Percentiles rank a stretch among this genome's conserved stretches.
Evolutionary conservation across 192 early-diverging fungal genomes (phyloP).

Genomic region (Spizellomyces punctatus): DNA sequence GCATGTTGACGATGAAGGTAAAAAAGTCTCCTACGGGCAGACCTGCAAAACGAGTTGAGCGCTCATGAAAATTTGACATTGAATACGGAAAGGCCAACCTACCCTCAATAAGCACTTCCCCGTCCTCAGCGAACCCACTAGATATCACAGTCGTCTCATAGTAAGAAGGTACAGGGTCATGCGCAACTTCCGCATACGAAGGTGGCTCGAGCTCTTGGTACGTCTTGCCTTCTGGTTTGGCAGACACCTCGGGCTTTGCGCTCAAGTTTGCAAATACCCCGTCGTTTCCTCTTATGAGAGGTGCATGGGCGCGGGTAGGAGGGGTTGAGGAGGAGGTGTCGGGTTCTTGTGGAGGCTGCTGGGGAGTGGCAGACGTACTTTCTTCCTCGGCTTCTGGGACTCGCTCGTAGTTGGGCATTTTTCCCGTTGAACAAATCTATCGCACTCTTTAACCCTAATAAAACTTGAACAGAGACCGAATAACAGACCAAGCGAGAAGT

Average conservation of each 20-base stretch:
- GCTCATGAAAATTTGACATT: not conserved
- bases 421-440: too few relatives aligned
- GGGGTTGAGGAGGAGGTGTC: too few relatives aligned
- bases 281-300: slow-evolving; percentile 23
- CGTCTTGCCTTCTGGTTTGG: slow-evolving; percentile 7
- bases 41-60: slow-evolving; percentile 43
- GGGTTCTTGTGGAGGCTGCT: too few relatives aligned
- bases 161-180: slow-evolving; percentile 61
- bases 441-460: too few relatives aligned
- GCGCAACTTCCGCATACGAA: slow-evolving; percentile 68
- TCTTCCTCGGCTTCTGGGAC: too few relatives aligned
- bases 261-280: slow-evolving; percentile 53
- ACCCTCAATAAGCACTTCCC: slow-evolving; percentile 83
- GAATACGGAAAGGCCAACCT: not conserved
- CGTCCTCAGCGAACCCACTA: slow-evolving; percentile 66
- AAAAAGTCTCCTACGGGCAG: slow-evolving; percentile 81
- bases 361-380: too few relatives aligned
- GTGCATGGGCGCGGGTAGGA: too few relatives aligned
- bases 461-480: too few relatives aligned
- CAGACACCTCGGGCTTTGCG: slow-evolving; percentile 18
- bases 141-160: slow-evolving; percentile 76
- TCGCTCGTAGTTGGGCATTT: too few relatives aligned
- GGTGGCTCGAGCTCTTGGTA: slow-evolving; percentile 46
- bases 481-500: too few relatives aligned
- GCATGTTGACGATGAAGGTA: slow-evolving; percentile 78